Conservation (phyloP, 441 rosid genomes). For the Capsella rubella region DNA sequence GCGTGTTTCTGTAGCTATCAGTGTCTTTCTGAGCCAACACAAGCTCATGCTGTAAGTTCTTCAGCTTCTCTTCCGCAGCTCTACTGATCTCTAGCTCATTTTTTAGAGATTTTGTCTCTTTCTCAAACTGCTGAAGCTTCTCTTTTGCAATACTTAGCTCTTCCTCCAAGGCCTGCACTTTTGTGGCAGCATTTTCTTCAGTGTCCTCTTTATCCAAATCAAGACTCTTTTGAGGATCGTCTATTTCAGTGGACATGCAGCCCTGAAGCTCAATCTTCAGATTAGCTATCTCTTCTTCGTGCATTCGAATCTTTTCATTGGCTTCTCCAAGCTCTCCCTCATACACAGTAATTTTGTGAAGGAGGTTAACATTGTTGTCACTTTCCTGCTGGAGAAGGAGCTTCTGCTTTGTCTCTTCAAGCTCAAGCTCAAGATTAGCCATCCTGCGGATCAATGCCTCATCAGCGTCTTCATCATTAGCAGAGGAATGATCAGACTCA, state of each 20-base stretch:
- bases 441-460: constrained; percentile 40
- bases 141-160: constrained; percentile 62
- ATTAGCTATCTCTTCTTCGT: constrained; percentile 59
- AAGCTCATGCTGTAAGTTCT: constrained; percentile 59
- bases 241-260: constrained; percentile 32
- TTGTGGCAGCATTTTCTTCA: constrained; percentile 29
- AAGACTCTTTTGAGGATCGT: constrained; percentile 33
- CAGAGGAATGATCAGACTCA: constrained; percentile 40
- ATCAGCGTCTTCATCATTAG: constrained; percentile 36
- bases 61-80: constrained; percentile 49
- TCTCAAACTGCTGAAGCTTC: constrained; percentile 59
- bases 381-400: constrained; percentile 40
- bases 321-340: constrained; percentile 67
- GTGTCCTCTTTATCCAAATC: constrained; percentile 35
- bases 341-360: constrained; percentile 49
- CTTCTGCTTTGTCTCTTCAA: constrained; percentile 42
- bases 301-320: constrained; percentile 53
- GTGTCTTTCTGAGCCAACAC: constrained; percentile 60
- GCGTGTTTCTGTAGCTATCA: constrained; percentile 54
- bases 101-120: constrained; percentile 56
- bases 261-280: constrained; percentile 63
- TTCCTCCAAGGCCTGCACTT: constrained; percentile 53
- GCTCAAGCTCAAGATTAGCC: constrained; percentile 44
- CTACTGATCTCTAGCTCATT: constrained; percentile 50
- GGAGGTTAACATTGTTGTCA: constrained; percentile 48